Evolutionary conservation across 2,329 filamentous ascomycete genomes (phyloP), one percentile per base, ranked within the genome.

Genomic region (Apiospora marii): DNA sequence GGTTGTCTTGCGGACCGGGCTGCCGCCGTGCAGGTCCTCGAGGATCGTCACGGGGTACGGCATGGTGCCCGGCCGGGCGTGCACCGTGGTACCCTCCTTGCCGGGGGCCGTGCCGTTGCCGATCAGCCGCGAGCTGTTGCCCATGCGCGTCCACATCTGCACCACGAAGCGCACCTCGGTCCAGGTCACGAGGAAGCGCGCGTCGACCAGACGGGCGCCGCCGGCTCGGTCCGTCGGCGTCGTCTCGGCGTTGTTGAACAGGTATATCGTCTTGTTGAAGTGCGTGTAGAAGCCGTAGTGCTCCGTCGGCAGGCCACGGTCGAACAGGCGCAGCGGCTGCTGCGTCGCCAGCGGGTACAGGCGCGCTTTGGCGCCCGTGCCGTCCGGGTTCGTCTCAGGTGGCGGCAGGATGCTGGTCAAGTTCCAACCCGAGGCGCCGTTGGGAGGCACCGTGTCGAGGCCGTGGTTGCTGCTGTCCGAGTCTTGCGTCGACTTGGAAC

Each of bases 231-330:
- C 90, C 37, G 85, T 82, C 0, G 85, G 82, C 41, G 77, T 75
- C 37, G 22, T 70, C n/a, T 73, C 67, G 24, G 74, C 75, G 8
- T 70, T 75, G 70, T 80, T 76, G 19, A 71, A 90, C 74, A 97
- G 86, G 84, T 96, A 97, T 75, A 97, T 94, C 12, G 92, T 93
- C 75, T 95, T 94, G 83, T 95, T 92, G 82, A 93, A 98, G 85
- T 98, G 97, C 0, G 90, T 93, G 84, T 98, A 98, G 84, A 98
- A 98, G 2, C 94, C 94, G 82, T 97, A 98, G 83, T 98, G 94
- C 81, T 98, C 96, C 0, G 92, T 92, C 1, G 88, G 84, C 41
- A 93, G 86, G 24, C 93, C 95, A 27, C 95, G 93, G 81, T 98
- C 94, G 81, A 92, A 98, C 0, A 98, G 88, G 1, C 93, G 90